These are phyloP conservation scores for Eucalyptus shirleyi DNA, from an alignment of 345 rosid genomes.

Conservation along the genomic window DNA sequence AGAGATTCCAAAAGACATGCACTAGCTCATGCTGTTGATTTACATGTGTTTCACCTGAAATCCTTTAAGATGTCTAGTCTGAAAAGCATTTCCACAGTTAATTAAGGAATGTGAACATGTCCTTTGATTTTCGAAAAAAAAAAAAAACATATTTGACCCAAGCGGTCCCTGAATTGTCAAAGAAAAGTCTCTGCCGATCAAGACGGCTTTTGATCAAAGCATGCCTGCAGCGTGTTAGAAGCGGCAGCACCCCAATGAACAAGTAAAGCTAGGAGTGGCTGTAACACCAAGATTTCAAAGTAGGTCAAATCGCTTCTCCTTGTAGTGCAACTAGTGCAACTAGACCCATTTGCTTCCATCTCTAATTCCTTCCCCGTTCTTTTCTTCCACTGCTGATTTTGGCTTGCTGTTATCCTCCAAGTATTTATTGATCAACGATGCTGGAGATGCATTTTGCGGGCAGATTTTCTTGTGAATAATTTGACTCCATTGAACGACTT, in stretches of 20 bases:
- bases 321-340: neutral
- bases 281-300: neutral
- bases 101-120: neutral
- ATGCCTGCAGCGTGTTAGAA: too few relatives aligned
- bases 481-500: neutral
- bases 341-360: neutral
- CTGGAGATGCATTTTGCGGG: too few relatives aligned
- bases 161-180: neutral
- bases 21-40: neutral
- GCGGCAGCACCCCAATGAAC: neutral
- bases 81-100: neutral
- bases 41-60: neutral
- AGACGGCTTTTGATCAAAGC: neutral
- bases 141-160: neutral
- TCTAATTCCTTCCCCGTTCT: neutral
- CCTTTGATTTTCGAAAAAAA: neutral
- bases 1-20: neutral
- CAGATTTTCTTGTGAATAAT: neutral
- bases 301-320: neutral
- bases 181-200: neutral
- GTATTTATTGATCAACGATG: too few relatives aligned
- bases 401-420: neutral
- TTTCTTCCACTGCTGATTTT: neutral
- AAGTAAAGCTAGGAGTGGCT: neutral
- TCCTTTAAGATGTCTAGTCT: neutral